Base-by-base conservation (phyloP, 306 rosid genomes). In the Castanea crenata region DNA sequence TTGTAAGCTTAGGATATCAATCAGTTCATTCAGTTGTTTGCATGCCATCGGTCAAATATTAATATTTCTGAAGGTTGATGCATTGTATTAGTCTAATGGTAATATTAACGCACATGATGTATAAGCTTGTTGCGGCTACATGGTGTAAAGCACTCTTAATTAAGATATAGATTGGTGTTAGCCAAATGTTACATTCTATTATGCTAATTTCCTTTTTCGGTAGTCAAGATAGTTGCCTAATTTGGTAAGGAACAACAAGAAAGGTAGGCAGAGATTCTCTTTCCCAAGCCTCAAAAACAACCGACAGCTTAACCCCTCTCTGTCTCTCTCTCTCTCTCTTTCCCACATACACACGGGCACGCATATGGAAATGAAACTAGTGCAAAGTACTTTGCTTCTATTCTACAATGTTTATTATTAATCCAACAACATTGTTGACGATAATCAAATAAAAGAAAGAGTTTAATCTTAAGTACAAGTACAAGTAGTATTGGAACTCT, bases 221-320 rank as follows among this genome's bases (percentile, higher is more conserved):
- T 34, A 71, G 79, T 83, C 84, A 83, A 75, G 74, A 57, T 71
- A 70, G 77, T 84, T 89, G 27, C 94, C 89, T 54, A 41, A 78
- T 83, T 67, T 32, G 80, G 96, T 87, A 92, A 32, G 75, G 71
- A 90, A 80, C 87, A 73, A 76, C 74, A 74, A 25, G 74, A 82
- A 81, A 83, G 88, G 81, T 81, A 72, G 68, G 80, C 85, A 69
- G 71, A 86, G 71, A 84, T 71, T 79, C 83, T 49, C 74, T 85
- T 71, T 81, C 73, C 86, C 19, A 55, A 73, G 71, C 77, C 76
- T 85, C 87, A 75, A 65, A 82, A 85, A 67, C 87, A 84, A 74
- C 94, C 88, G 91, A 87, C 91, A 86, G 61, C 80, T 63, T 69
- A 54, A 32, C 76, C 46, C 52, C 35, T 6, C 78, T 69, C 65